These are phyloP conservation scores for Microstegium vimineum DNA, from an alignment of 176 grass and related monocot genomes.

Conservation along the genomic window DNA sequence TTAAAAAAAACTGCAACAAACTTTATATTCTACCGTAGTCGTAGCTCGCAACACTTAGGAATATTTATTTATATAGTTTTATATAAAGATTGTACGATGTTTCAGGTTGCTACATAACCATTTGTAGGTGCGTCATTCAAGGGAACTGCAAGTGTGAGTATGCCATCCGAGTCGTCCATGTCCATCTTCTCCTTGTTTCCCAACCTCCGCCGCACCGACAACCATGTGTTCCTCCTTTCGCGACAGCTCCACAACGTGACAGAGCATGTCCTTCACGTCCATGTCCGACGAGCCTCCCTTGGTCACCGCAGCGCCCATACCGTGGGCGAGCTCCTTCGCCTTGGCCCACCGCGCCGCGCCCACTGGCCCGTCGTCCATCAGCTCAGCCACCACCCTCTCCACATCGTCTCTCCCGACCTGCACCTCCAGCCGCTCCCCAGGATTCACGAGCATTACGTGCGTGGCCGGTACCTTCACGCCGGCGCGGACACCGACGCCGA, in stretches of 20 bases:
- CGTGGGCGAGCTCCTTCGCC: conserved; percentile 24
- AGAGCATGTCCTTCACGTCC: conserved; percentile 20
- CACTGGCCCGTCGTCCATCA: conserved; percentile 34
- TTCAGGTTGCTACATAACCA: too few relatives aligned
- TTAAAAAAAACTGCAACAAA: too few relatives aligned
- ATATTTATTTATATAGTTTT: too few relatives aligned
- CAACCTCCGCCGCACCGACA: not conserved
- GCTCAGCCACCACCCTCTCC: not conserved
- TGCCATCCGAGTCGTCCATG: not conserved
- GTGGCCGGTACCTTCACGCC: conserved; percentile 19
- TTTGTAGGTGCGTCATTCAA: not conserved
- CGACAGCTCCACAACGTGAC: not conserved
- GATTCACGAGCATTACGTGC: not conserved
- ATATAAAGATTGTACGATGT: too few relatives aligned
- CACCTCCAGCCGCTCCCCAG: not conserved
- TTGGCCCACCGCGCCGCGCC: not conserved
- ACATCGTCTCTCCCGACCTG: conserved; percentile 29
- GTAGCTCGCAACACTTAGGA: too few relatives aligned
- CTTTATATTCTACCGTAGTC: too few relatives aligned
- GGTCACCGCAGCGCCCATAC: conserved; percentile 15
- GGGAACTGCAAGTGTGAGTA: not conserved
- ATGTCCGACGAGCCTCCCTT: conserved; percentile 46
- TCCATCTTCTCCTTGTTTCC: not conserved
- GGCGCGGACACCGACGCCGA: conserved; percentile 33
- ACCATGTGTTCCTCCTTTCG: not conserved